Evolutionary conservation across 2,329 filamentous ascomycete genomes (phyloP).

Genomic region (Rutstroemia sp.): DNA sequence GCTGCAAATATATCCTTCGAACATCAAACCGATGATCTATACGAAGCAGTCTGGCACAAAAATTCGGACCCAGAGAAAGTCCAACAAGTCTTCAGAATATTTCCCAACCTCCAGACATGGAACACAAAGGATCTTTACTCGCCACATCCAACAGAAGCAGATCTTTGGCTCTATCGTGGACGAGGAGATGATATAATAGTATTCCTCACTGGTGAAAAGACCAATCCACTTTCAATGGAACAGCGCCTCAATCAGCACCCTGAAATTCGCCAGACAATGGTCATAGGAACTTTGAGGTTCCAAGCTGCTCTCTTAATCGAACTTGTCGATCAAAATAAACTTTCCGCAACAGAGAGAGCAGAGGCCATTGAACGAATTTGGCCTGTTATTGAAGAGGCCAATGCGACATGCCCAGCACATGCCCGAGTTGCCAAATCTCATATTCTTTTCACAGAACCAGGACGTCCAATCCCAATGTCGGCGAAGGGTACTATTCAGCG

Average conservation of each 20-base stretch:
- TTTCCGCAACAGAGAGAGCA: not conserved
- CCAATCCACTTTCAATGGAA: constrained; percentile 35
- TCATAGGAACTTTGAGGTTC: constrained; percentile 30
- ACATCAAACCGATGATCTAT: not conserved
- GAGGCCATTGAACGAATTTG: constrained; percentile 15
- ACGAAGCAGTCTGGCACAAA: not conserved
- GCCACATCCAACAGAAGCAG: constrained; percentile 30
- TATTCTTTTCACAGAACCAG: constrained; percentile 26
- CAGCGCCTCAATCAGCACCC: constrained; percentile 30
- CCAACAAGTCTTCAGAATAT: not conserved
- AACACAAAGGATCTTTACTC: constrained; percentile 23
- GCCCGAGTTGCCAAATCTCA: constrained; percentile 23
- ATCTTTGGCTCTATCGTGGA: constrained; percentile 32
- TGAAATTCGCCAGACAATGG: constrained; percentile 26
- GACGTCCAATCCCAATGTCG: constrained; percentile 30
- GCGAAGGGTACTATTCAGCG: constrained; percentile 33
- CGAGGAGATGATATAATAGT: constrained; percentile 37
- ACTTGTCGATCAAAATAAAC: constrained; percentile 2
- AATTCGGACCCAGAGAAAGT: not conserved
- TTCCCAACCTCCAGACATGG: not conserved
- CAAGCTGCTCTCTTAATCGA: constrained; percentile 34
- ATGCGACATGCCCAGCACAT: constrained; percentile 24
- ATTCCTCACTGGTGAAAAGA: constrained; percentile 36
- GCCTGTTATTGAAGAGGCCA: constrained; percentile 28
- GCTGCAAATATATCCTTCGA: not conserved